Evolutionary conservation across 306 rosid species (phyloP).

Genomic region (Prunus armeniaca): DNA sequence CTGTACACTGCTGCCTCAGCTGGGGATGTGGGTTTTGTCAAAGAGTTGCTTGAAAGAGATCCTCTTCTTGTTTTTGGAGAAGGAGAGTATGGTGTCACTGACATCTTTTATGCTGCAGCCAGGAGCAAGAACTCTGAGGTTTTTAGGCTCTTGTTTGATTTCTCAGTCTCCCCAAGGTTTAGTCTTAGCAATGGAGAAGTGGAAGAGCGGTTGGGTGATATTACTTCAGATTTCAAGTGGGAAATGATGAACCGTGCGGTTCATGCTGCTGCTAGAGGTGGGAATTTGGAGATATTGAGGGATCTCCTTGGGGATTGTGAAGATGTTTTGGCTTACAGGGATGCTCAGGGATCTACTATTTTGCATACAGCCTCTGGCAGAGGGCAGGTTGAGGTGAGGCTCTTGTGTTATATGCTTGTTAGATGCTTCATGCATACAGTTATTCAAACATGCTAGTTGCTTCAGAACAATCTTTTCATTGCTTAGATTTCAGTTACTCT

Average conservation of each 20-base stretch:
- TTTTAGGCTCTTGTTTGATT: conserved; percentile 54
- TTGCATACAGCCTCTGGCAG: conserved; percentile 79
- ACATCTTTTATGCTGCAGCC: conserved; percentile 75
- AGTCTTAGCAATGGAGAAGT: conserved; percentile 26
- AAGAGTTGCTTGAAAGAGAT: conserved; percentile 52
- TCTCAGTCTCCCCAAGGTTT: conserved; percentile 45
- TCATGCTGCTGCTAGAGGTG: conserved; percentile 91
- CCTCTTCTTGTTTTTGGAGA: conserved; percentile 76
- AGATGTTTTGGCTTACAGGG: conserved; percentile 48
- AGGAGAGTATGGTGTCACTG: conserved; percentile 91
- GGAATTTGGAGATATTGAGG: conserved; percentile 69
- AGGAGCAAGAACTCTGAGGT: conserved; percentile 65
- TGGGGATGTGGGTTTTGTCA: conserved; percentile 66
- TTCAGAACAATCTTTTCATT: not conserved
- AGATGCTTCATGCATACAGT: not conserved
- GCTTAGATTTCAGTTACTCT: not conserved
- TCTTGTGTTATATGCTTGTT: conserved; percentile 11
- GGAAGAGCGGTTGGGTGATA: conserved; percentile 36
- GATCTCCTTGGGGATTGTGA: conserved; percentile 40
- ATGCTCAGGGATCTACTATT: conserved; percentile 62
- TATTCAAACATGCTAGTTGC: not conserved
- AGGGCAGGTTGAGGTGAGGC: conserved; percentile 76
- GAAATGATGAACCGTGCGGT: conserved; percentile 74
- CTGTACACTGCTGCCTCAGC: conserved; percentile 93
- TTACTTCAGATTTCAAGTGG: conserved; percentile 42